Evolutionary conservation across 345 rosid genomes (phyloP).

Genomic region (Ceriops decandra): DNA sequence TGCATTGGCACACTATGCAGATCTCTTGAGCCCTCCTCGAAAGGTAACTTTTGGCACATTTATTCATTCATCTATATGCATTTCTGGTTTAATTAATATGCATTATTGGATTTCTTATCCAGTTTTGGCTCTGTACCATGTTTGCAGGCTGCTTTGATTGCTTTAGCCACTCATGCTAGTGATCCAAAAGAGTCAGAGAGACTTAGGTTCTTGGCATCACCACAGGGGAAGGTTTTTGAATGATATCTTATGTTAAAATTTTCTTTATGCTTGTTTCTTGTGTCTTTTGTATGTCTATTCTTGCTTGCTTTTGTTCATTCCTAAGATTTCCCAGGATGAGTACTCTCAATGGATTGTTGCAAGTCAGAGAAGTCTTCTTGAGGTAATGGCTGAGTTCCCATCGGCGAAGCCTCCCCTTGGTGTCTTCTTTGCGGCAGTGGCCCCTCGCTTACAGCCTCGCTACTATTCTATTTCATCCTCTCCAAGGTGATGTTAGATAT

Average conservation of each 20-base stretch:
- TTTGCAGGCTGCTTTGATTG: constrained; percentile 75
- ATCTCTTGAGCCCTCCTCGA: constrained; percentile 74
- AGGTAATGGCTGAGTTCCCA: constrained; percentile 34
- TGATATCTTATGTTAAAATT: neutral
- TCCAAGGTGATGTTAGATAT: constrained; percentile 22
- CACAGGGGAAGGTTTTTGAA: constrained; percentile 24
- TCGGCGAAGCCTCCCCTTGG: constrained; percentile 33
- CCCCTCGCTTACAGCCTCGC: constrained; percentile 34
- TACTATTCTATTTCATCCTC: constrained; percentile 35
- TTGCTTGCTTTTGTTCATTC: neutral
- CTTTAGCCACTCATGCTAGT: constrained; percentile 86
- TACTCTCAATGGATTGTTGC: constrained; percentile 31
- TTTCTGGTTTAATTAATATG: constrained; percentile 6
- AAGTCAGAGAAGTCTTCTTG: constrained; percentile 36
- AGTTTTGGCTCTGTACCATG: constrained; percentile 4
- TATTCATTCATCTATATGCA: constrained; percentile 1
- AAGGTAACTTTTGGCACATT: constrained; percentile 44
- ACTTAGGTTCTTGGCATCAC: constrained; percentile 27
- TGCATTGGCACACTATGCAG: constrained; percentile 68
- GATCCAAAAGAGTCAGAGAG: constrained; percentile 74
- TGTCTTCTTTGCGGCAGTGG: constrained; percentile 31
- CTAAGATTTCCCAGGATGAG: constrained; percentile 16
- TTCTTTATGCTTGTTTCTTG: constrained; percentile 2
- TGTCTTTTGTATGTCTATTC: neutral
- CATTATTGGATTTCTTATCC: neutral